These are phyloP conservation scores for Cerrena zonata DNA, from an alignment of 1,284 basidiomycete species.

Conservation along the genomic window DNA sequence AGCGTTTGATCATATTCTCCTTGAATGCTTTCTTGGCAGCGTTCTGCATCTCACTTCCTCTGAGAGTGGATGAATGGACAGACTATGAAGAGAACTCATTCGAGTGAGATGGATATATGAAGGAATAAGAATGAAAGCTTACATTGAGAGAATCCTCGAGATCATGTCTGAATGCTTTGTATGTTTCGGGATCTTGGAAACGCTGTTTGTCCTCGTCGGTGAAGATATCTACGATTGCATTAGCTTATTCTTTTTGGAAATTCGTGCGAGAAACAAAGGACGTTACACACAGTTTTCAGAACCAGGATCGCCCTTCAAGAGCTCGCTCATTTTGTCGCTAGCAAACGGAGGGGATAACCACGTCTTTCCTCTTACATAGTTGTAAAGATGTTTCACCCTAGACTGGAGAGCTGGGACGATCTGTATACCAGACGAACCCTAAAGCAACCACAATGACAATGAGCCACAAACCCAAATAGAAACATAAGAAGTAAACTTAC, in stretches of 20 bases:
- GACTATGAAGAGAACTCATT: slow-evolving; percentile 28
- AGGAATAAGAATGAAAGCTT: background rate
- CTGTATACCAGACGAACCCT: slow-evolving; percentile 66
- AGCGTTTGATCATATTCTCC: slow-evolving; percentile 44
- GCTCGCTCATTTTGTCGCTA: slow-evolving; percentile 31
- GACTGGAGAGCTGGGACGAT: slow-evolving; percentile 55
- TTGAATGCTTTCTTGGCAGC: slow-evolving; percentile 36
- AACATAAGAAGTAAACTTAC: slow-evolving; percentile 29
- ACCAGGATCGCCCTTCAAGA: slow-evolving; percentile 32
- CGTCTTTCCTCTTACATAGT: slow-evolving; percentile 58
- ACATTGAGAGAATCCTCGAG: slow-evolving; percentile 53
- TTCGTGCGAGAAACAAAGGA: background rate
- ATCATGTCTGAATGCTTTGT: slow-evolving; percentile 43
- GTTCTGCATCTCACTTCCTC: slow-evolving; percentile 38
- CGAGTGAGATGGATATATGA: background rate
- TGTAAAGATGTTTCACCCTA: slow-evolving; percentile 43
- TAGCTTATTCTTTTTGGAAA: background rate
- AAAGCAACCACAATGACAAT: too few species aligned
- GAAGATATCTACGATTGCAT: slow-evolving; percentile 37
- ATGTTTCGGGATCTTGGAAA: slow-evolving; percentile 45
- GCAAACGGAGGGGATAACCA: slow-evolving; percentile 54
- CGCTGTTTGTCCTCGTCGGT: slow-evolving; percentile 47
- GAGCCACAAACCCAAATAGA: background rate
- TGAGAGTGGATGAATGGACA: slow-evolving; percentile 40
- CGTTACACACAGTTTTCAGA: slow-evolving; percentile 40